A percentile compares a stretch with the other conserved stretches of the same genome.
Evolutionary conservation across 148 eudicot species (phyloP).

Genomic region (Rhododendron molle): DNA sequence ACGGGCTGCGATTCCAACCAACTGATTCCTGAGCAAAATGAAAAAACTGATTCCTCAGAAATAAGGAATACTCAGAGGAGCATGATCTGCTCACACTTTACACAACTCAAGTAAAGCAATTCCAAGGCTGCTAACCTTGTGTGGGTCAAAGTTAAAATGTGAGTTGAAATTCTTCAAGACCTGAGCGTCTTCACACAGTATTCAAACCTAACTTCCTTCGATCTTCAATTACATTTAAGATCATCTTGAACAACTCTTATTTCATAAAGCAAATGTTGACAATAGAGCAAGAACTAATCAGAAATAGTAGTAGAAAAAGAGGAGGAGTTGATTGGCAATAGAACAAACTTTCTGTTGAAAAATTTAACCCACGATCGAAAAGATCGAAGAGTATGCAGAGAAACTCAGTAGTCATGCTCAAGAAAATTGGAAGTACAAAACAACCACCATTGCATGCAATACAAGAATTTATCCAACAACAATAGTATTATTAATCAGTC

Average conservation of each 20-base stretch:
- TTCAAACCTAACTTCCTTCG: slow-evolving; percentile 52
- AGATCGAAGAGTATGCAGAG: too few species aligned
- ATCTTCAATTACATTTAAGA: slow-evolving; percentile 65
- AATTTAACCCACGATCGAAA: not conserved
- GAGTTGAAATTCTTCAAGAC: slow-evolving; percentile 40
- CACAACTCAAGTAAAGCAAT: slow-evolving; percentile 13
- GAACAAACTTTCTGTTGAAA: not conserved
- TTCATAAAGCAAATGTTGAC: slow-evolving; percentile 22
- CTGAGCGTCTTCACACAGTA: slow-evolving; percentile 53
- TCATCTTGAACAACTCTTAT: slow-evolving; percentile 64
- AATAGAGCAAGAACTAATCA: not conserved
- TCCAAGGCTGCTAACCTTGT: slow-evolving; percentile 56
- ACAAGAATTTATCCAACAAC: not conserved
- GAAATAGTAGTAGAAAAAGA: not conserved
- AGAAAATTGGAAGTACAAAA: not conserved
- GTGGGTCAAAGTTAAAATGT: slow-evolving; percentile 30
- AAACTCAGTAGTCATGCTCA: not conserved
- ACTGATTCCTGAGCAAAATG: too few species aligned
- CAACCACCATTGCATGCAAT: not conserved
- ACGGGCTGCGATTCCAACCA: too few species aligned
- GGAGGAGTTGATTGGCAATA: not conserved
- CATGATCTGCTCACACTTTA: not conserved
- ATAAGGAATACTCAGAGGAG: not conserved
- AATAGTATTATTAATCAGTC: not conserved
- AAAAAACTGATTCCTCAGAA: not conserved